Evolutionary conservation across 2,329 filamentous ascomycete species (phyloP).

Genomic region (Metarhizium rileyi): DNA sequence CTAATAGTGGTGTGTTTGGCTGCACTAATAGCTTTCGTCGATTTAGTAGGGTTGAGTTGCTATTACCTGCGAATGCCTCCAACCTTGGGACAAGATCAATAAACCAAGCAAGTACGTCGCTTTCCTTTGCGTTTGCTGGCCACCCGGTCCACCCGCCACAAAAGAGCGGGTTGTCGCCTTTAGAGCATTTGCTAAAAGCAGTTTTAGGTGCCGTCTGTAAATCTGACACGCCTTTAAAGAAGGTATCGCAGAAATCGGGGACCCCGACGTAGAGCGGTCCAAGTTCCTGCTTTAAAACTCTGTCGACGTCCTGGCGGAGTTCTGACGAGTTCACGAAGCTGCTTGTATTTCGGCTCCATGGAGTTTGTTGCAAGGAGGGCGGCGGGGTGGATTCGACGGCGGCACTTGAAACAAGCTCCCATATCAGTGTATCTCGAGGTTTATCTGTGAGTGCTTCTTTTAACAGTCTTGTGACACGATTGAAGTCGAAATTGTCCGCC

Average conservation of each 20-base stretch:
- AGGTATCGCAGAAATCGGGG: conserved; percentile 22
- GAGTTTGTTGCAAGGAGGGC: conserved; percentile 21
- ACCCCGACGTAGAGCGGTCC: conserved; percentile 25
- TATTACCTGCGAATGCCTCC: conserved; percentile 14
- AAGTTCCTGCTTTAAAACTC: conserved; percentile 24
- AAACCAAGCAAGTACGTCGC: conserved; percentile 26
- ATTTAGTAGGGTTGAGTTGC: conserved; percentile 10
- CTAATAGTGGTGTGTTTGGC: conserved; percentile 15
- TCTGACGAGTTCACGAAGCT: conserved; percentile 26
- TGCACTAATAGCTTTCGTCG: conserved; percentile 17
- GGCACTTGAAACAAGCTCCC: conserved; percentile 6
- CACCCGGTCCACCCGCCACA: conserved; percentile 22
- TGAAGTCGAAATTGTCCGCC: not conserved
- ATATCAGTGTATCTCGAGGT: not conserved
- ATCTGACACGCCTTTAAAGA: conserved; percentile 20
- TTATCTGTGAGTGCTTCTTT: not conserved
- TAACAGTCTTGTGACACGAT: not conserved
- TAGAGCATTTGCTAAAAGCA: conserved; percentile 24
- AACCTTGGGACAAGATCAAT: conserved; percentile 18
- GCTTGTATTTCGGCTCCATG: conserved; percentile 20
- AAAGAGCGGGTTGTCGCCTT: conserved; percentile 22
- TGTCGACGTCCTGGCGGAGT: conserved; percentile 21
- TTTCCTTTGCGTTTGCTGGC: conserved; percentile 23
- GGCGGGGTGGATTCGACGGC: conserved; percentile 12
- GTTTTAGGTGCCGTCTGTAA: conserved; percentile 21